Base-by-base conservation (phyloP, 1,284 basidiomycete genomes). In the Microbotryum intermedium region DNA sequence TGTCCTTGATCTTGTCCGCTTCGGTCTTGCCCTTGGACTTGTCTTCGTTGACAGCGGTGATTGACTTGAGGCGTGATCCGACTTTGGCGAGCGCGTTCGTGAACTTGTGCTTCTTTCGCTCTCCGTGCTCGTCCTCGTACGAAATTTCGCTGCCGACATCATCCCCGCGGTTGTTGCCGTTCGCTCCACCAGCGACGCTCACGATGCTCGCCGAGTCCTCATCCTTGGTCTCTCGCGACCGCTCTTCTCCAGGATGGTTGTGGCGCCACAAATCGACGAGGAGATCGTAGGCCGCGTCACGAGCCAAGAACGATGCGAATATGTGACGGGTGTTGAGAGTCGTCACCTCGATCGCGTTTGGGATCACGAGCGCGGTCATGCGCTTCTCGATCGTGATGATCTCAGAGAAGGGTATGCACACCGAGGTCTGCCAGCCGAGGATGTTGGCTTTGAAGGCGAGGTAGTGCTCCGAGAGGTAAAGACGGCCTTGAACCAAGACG, bases 391-490 rank as follows among this genome's bases (percentile, higher is more conserved):
- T 63, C 2, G 57, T 51, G 34, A 60, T 53, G 47, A 68, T 60
- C 28, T 65, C 64, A 49, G 57, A 51, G 58, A 60, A 68, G 21
- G 66, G 66, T 20, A 68, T 44, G 11, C 42, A 25, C 13, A 66
- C 50, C 2, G 60, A 53, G 3, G 64, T 65, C 34, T 64, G 56
- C 60, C 60, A 67, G 26, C 62, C 94, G 75, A 98, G 93, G 57
- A 99, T 95, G 74, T 97, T 98, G 21, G 95, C 93, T 71, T 97
- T 89, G 79, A 98, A 98, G 77, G 90, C 94, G 20, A 97, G 82
- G 73, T 97, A 92, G 74, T 95, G 93, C 76, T 98, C 95, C 1
- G 91, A 97, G 25, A 97, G 88, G 75, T 97, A 98, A 53, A 98
- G 74, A 8, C 93, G 82, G 8, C 94, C 94, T 79, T 97, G 94